Evolutionary conservation across 805 yeast genomes (phyloP).

Genomic region (Nakazawaea wickerhamii): DNA sequence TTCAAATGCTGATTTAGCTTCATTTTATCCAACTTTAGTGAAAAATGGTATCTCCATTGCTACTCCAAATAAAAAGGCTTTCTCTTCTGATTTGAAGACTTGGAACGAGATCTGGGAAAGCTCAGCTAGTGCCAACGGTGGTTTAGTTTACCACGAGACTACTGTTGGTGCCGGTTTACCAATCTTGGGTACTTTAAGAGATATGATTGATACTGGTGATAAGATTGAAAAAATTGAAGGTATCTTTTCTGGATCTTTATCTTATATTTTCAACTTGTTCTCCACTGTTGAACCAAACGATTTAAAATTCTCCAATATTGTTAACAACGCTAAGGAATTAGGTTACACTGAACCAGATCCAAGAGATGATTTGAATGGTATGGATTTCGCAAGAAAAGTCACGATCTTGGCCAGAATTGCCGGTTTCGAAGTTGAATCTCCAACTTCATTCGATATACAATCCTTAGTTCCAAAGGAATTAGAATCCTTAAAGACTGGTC

Average conservation of each 20-base stretch:
- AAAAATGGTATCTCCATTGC: conserved; percentile 84
- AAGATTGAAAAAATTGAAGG: conserved; percentile 90
- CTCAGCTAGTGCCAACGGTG: conserved; percentile 51
- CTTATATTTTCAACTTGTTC: conserved; percentile 91
- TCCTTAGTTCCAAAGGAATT: conserved; percentile 86
- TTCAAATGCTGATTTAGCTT: conserved; percentile 73
- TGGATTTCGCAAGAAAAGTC: conserved; percentile 97
- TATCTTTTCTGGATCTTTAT: conserved; percentile 91
- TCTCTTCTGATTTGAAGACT: conserved; percentile 64
- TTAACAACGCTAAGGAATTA: conserved; percentile 76
- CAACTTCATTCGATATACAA: conserved; percentile 90
- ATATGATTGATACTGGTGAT: conserved; percentile 89
- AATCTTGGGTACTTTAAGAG: conserved; percentile 81
- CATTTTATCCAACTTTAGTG: conserved; percentile 69
- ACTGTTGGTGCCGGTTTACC: conserved; percentile 99
- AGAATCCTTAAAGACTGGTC: conserved; percentile 65
- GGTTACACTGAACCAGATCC: conserved; percentile 99
- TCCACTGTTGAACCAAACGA: conserved; percentile 60
- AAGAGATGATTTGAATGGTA: conserved; percentile 96
- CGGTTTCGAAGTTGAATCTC: conserved; percentile 79
- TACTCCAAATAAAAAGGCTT: conserved; percentile 97
- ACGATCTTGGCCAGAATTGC: conserved; percentile 92
- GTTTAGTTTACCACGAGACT: conserved; percentile 93
- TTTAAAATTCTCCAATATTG: conserved; percentile 84
- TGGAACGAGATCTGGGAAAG: conserved; percentile 72